A percentile compares a stretch with the other conserved stretches of the same genome.
These are phyloP conservation scores for Xylaria sp. DNA, from an alignment of 2,329 filamentous ascomycete species.

Conservation along the genomic window DNA sequence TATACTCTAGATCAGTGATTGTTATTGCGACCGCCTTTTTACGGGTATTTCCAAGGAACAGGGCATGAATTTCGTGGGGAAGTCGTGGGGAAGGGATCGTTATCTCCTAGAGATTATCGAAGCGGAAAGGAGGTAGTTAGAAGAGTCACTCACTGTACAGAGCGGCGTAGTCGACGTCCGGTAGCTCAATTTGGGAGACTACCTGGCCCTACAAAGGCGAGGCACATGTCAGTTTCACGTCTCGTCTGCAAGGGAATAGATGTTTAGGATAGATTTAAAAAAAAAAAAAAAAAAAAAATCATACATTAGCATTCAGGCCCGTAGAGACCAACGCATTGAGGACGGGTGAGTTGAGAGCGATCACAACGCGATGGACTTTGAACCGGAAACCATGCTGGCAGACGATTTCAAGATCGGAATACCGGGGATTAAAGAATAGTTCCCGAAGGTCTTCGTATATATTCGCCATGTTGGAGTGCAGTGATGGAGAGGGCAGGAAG, in stretches of 20 bases:
- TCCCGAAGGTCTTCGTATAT: slow-evolving; percentile 24
- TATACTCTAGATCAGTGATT: not conserved
- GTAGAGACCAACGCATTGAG: slow-evolving; percentile 14
- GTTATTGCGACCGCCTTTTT: not conserved
- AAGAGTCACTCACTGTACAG: slow-evolving; percentile 22
- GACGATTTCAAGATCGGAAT: slow-evolving; percentile 16
- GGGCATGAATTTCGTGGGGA: not conserved
- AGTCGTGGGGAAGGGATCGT: too few relatives aligned
- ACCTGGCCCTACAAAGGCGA: slow-evolving; percentile 13
- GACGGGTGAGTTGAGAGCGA: slow-evolving; percentile 11
- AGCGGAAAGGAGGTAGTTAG: not conserved
- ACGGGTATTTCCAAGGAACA: not conserved
- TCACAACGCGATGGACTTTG: slow-evolving; percentile 17
- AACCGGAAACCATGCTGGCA: slow-evolving; percentile 11
- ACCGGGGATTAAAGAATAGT: slow-evolving; percentile 1
- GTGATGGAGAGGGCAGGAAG: not conserved
- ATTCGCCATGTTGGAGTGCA: not conserved
- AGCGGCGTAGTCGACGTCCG: slow-evolving; percentile 43
- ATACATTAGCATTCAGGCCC: slow-evolving; percentile 5
- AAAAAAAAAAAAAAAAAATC: not conserved
- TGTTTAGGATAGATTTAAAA: not conserved
- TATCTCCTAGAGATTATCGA: not conserved
- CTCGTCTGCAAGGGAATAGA: not conserved
- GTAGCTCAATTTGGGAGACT: slow-evolving; percentile 17
- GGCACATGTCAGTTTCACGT: not conserved